phyloP scores from a whole-genome alignment of 257 asterid genomes.

The Fraxinus anomala region DNA sequence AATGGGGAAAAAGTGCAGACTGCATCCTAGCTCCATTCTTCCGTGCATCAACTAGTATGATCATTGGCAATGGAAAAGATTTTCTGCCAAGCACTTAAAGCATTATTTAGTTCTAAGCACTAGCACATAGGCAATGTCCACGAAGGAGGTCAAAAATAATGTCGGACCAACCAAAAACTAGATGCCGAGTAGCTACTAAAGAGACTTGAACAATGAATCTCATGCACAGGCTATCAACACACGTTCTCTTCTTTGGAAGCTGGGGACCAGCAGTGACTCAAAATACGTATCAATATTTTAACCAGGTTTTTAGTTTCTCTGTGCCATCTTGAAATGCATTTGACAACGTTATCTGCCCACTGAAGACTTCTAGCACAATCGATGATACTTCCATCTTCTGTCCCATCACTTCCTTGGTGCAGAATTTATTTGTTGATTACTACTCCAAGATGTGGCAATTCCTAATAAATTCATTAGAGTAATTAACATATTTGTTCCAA shows the following conservation, averaged over 20 bases:
- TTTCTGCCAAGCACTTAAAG: slow-evolving; percentile 8
- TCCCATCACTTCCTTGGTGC: slow-evolving; percentile 5
- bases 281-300: background rate
- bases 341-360: slow-evolving; percentile 21
- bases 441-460: slow-evolving; percentile 60
- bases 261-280: slow-evolving; percentile 24
- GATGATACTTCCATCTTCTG: slow-evolving; percentile 17
- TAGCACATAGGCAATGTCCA: slow-evolving; percentile 11
- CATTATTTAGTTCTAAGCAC: slow-evolving; percentile 13
- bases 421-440: background rate
- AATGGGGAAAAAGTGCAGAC: slow-evolving; percentile 21
- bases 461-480: slow-evolving; percentile 53
- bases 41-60: slow-evolving; percentile 15
- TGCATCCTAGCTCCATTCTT: slow-evolving; percentile 21
- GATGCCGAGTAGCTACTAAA: slow-evolving; percentile 31
- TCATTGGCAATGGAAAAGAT: slow-evolving; percentile 10
- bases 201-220: slow-evolving; percentile 27
- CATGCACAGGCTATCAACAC: slow-evolving; percentile 29
- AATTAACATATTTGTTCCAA: slow-evolving; percentile 53
- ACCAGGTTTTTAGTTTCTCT: slow-evolving; percentile 4
- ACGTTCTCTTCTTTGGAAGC: slow-evolving; percentile 28
- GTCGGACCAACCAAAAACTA: slow-evolving; percentile 37
- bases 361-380: slow-evolving; percentile 12
- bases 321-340: slow-evolving; percentile 14
- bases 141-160: slow-evolving; percentile 37